These are phyloP conservation scores for Breviolum minutum DNA, from an alignment of 73 alveolate genomes.

Conservation along the genomic window DNA sequence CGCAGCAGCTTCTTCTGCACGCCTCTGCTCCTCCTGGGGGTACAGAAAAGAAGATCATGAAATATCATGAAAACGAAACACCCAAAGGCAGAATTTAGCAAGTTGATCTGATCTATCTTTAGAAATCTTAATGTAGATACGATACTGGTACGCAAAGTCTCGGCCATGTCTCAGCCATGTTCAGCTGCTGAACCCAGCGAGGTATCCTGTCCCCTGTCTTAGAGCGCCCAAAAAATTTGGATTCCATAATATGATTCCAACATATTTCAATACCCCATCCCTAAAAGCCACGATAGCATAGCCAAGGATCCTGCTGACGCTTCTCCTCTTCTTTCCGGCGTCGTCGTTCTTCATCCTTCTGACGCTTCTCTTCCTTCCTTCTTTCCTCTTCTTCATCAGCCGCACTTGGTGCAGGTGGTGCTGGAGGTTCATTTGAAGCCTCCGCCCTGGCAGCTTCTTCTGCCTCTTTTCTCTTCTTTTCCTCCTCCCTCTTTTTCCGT, in stretches of 20 bases:
- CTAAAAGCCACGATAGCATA: neutral
- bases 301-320: conserved; percentile 52
- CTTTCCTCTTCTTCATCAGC: conserved; percentile 68
- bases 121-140: too few species aligned
- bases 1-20: conserved; percentile 23
- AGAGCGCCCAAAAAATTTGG: neutral
- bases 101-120: too few species aligned
- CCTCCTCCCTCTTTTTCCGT: conserved; percentile 94
- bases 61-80: too few species aligned
- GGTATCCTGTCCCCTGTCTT: too few species aligned
- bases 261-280: neutral
- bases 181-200: too few species aligned
- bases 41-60: neutral
- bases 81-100: too few species aligned
- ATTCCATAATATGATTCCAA: too few species aligned
- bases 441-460: conserved; percentile 54
- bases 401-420: conserved; percentile 34
- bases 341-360: conserved; percentile 73
- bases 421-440: conserved; percentile 29
- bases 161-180: too few species aligned
- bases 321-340: conserved; percentile 81
- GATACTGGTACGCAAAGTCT: too few species aligned
- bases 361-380: conserved; percentile 78
- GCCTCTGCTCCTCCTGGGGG: conserved; percentile 61
- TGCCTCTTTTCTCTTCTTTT: conserved; percentile 72